These are phyloP conservation scores for Backusella psychrophila DNA, from an alignment of 192 early-diverging fungal species.

Conservation along the genomic window DNA sequence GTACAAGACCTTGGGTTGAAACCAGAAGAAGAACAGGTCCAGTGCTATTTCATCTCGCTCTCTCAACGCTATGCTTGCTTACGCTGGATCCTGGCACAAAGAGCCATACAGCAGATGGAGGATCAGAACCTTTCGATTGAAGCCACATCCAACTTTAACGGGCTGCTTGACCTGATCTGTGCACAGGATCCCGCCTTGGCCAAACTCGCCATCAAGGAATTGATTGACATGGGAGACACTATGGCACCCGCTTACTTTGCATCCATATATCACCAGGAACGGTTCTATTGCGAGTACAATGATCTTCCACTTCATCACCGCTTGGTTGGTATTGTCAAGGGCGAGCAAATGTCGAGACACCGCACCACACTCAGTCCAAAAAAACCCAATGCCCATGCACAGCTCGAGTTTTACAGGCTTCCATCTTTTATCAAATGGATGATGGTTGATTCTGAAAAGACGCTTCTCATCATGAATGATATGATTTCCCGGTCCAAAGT, in stretches of 20 bases:
- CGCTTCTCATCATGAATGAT: conserved; percentile 12
- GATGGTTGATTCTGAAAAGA: conserved; percentile 19
- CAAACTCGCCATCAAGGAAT: conserved; percentile 31
- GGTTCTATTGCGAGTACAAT: conserved; percentile 19
- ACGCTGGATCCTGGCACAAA: conserved; percentile 23
- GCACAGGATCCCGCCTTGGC: neutral
- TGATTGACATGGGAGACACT: conserved; percentile 28
- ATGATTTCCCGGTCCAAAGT: neutral
- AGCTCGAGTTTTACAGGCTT: conserved; percentile 6
- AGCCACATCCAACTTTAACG: conserved; percentile 32
- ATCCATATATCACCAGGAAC: conserved; percentile 10
- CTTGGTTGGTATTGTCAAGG: conserved; percentile 19
- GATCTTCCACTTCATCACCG: conserved; percentile 15
- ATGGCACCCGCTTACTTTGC: conserved; percentile 28
- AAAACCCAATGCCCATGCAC: neutral
- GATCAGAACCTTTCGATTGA: conserved; percentile 31
- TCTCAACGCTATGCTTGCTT: conserved; percentile 27
- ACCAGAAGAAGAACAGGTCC: neutral
- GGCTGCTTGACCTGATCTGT: conserved; percentile 21
- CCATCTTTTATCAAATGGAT: conserved; percentile 10
- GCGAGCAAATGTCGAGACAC: conserved; percentile 31
- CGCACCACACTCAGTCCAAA: conserved; percentile 12
- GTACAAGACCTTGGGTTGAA: conserved; percentile 2
- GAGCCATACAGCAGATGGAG: conserved; percentile 24
- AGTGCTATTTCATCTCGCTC: conserved; percentile 30